Evolutionary conservation across 768 basidiomycete genomes (phyloP).

Genomic region (Podaxis sp.): DNA sequence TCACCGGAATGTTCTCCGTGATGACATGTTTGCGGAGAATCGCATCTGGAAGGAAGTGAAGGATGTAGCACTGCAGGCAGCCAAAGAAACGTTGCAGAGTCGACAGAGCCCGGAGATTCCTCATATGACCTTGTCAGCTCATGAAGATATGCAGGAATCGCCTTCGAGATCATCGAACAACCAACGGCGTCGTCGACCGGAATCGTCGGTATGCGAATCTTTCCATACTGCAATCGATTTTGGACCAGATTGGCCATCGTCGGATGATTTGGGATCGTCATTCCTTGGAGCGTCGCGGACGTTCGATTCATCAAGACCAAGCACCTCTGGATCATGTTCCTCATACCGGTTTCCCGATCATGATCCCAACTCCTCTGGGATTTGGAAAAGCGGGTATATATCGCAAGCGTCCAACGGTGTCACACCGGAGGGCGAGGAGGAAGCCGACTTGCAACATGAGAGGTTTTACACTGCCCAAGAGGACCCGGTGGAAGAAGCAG

Average conservation of each 20-base stretch:
- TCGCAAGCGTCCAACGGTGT: background rate
- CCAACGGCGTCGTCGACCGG: constrained; percentile 35
- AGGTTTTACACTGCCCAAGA: constrained; percentile 47
- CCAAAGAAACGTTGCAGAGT: constrained; percentile 62
- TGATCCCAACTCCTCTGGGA: background rate
- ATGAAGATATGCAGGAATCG: constrained; percentile 23
- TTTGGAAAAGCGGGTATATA: background rate
- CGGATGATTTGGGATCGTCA: constrained; percentile 36
- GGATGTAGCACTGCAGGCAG: constrained; percentile 70
- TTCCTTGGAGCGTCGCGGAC: constrained; percentile 30
- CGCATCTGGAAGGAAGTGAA: constrained; percentile 66
- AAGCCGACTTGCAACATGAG: constrained; percentile 35
- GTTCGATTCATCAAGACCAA: constrained; percentile 36
- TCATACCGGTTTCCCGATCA: constrained; percentile 26
- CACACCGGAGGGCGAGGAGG: constrained; percentile 6
- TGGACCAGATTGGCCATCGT: constrained; percentile 46
- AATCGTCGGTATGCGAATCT: constrained; percentile 53
- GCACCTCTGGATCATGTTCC: constrained; percentile 32
- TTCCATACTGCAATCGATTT: constrained; percentile 71
- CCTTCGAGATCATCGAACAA: constrained; percentile 21
- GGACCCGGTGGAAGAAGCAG: constrained; percentile 67
- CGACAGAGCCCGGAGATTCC: constrained; percentile 35
- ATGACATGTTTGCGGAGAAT: constrained; percentile 74
- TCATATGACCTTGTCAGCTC: constrained; percentile 37
- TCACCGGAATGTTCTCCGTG: constrained; percentile 70